Percentiles rank a stretch among this genome's conserved stretches.
phyloP scores from a whole-genome alignment of 1,284 basidiomycete species.

The Ceratobasidium sp. region DNA sequence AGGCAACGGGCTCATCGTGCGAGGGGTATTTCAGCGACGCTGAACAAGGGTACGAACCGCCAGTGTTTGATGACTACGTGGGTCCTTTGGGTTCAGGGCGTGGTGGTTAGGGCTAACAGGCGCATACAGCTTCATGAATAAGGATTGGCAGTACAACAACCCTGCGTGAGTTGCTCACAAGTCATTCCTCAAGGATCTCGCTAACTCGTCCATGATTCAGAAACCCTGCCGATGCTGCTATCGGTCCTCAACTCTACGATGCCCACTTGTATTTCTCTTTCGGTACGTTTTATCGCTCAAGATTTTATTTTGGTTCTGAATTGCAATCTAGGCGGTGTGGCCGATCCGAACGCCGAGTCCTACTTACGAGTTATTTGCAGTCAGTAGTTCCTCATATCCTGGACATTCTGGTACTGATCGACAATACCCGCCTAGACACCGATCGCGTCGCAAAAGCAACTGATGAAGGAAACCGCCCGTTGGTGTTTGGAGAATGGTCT shows the following conservation, averaged over 20 bases:
- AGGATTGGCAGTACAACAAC: conserved; percentile 77
- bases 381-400: not conserved
- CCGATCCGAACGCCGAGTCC: conserved; percentile 70
- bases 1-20: conserved; percentile 37
- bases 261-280: conserved; percentile 78
- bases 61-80: conserved; percentile 49
- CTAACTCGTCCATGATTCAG: not conserved
- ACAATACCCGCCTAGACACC: conserved; percentile 55
- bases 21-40: conserved; percentile 3
- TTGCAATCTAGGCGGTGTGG: conserved; percentile 68
- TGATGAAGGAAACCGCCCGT: conserved; percentile 64
- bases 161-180: conserved; percentile 57
- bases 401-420: conserved; percentile 53
- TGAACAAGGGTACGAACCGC: conserved; percentile 41
- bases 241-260: conserved; percentile 79
- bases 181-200: not conserved
- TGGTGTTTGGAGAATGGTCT: conserved; percentile 74
- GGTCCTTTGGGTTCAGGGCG: conserved; percentile 12
- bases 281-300: conserved; percentile 59
- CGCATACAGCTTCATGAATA: conserved; percentile 75
- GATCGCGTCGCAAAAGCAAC: conserved; percentile 60
- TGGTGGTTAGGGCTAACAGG: not conserved
- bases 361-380: conserved; percentile 79
- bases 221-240: conserved; percentile 75
- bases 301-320: not conserved